Base-by-base conservation (phyloP, 345 rosid genomes). In the Eucalyptus marginata region DNA sequence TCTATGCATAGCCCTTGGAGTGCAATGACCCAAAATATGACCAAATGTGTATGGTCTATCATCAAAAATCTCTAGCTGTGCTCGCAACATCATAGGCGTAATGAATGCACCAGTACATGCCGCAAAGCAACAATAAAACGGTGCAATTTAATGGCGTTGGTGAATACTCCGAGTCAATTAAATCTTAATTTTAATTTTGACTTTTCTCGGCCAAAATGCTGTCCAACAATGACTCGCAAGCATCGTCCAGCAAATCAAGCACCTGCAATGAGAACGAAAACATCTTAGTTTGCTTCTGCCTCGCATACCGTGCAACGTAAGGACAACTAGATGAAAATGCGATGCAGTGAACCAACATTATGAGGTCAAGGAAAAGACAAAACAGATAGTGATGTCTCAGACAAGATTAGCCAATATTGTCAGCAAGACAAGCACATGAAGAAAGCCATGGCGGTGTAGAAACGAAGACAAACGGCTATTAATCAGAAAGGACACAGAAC, bases 211-310 rank as follows among this genome's bases (percentile, higher is more conserved):
- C 93, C 91, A 92, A 83, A 87, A 97, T 93, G 93, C 93, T 94
- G 91, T 97, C 98, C 92, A 97, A 89, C 95, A 96, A 90, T 24
- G 99, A 96, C 89, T 93, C 97, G 85, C 99, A 97, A 15, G 98
- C 98, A 94, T 97, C 99, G 91, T 95, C 98, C 89, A 96, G 99
- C 90, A 96, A 85, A 91, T 97, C 96, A 90, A 97, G 88, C 84
- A 96, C 99, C 99, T 97, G 93, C 86, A 68, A 50, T 17, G 7
- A 29, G 51, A 51, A 86, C 27, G 54, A 58, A 51, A 62, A 68
- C 51, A 46, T 13, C 33, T 17, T 18, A 76, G 84, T 20, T 11
- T 40, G 47, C 5, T 40, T 76, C 47, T 20, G 47, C 84, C 84
- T 40, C 84, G 2, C 84, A 22, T 76, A 40, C 47, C 14, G 47